Percentiles rank a stretch among this genome's conserved stretches.
Evolutionary conservation across 1,284 basidiomycete genomes (phyloP).

Genomic region (Trichosporon sp.): DNA sequence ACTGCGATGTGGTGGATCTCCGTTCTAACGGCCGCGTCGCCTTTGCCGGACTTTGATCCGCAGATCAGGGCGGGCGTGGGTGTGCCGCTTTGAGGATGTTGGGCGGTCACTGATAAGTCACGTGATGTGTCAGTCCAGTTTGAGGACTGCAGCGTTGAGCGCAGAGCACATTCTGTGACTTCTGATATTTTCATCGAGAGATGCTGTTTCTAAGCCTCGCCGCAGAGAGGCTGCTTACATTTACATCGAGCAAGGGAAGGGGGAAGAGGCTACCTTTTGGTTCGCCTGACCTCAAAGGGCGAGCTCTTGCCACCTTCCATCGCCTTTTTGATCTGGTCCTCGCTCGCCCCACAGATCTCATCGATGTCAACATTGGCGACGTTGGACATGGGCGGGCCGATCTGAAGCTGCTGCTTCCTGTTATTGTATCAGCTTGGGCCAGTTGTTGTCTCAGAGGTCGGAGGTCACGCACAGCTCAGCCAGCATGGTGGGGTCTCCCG

Average conservation of each 20-base stretch:
- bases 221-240: background rate
- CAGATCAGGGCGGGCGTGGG: too few relatives aligned
- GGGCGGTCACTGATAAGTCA: too few relatives aligned
- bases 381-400: slow-evolving; percentile 32
- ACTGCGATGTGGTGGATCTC: too few relatives aligned
- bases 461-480: slow-evolving; percentile 34
- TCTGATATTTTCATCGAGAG: background rate
- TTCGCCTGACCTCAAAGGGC: slow-evolving; percentile 6
- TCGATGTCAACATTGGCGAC: slow-evolving; percentile 34
- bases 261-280: background rate
- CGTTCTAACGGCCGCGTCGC: too few relatives aligned
- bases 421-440: background rate
- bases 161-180: too few relatives aligned
- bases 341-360: slow-evolving; percentile 23
- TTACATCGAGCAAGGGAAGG: background rate
- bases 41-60: too few relatives aligned
- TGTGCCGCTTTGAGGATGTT: too few relatives aligned
- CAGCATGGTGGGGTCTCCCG: slow-evolving; percentile 33
- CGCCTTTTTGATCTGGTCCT: slow-evolving; percentile 24
- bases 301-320: slow-evolving; percentile 5
- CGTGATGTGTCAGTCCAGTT: too few relatives aligned
- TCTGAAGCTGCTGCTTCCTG: slow-evolving; percentile 30
- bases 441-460: background rate
- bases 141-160: too few relatives aligned
- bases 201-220: background rate